A percentile compares a stretch with the other conserved stretches of the same genome.
These are phyloP conservation scores for Penicillium janthinellum DNA, from an alignment of 2,329 filamentous ascomycete genomes.

Conservation along the genomic window DNA sequence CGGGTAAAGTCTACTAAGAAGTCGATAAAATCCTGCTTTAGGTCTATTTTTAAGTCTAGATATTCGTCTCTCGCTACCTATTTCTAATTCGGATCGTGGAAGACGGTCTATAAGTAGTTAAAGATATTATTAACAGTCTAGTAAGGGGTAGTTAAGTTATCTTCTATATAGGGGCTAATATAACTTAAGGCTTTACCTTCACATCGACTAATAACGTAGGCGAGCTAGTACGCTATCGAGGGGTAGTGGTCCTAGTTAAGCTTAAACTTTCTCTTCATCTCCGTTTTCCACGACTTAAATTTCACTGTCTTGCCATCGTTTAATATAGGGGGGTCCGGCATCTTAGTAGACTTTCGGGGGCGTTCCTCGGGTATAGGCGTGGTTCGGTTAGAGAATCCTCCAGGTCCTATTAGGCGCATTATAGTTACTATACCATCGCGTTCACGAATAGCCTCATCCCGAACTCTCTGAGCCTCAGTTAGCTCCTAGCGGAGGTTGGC, in stretches of 20 bases:
- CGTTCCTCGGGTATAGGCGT: neutral
- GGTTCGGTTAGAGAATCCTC: neutral
- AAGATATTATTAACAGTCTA: neutral
- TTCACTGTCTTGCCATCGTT: neutral
- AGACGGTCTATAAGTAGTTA: neutral
- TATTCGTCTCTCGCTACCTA: neutral
- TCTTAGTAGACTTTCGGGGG: neutral
- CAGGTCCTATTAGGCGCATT: no score
- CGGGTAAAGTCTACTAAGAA: neutral
- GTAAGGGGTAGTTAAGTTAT: neutral
- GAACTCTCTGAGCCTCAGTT: no score
- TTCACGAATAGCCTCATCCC: no score
- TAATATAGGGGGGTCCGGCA: neutral
- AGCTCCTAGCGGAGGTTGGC: no score
- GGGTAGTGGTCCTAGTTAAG: neutral
- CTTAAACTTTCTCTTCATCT: neutral
- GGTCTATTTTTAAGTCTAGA: neutral
- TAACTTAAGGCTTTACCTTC: neutral
- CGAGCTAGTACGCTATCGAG: neutral
- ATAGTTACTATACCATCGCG: no score
- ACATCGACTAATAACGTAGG: neutral
- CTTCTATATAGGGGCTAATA: neutral
- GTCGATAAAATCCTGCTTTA: neutral
- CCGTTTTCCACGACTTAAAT: neutral
- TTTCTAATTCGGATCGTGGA: neutral